Evolutionary conservation across 2,329 filamentous ascomycete species (phyloP), one percentile per base, ranked within the genome.

Genomic region (Sclerotinia spermophila): DNA sequence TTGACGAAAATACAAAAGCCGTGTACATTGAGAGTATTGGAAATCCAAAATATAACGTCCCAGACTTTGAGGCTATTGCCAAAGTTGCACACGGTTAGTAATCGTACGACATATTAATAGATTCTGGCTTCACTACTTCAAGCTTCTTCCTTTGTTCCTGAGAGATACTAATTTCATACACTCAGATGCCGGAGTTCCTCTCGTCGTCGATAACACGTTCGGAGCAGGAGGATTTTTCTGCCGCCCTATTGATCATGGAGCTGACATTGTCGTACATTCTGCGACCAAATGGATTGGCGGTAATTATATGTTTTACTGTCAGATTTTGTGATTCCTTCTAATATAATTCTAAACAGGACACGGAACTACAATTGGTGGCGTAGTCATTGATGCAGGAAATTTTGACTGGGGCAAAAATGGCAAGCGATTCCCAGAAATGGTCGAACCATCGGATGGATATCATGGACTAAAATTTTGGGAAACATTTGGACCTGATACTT

Each of bases 401-500:
- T 97, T 97, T 79, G 91, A 97, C 84, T 97, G 95, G 95, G 92
- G 92, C 76, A 91, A 91, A 82, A 82, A 97, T 80, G 90, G 85
- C 65, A 87, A 87, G 76, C 90, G 94, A n/a, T 98, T 98, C 85
- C 95, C 95, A 2, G 92, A 97, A 81, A 94, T 98, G 84, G 87
- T 92, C 76, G 93, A 98, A 82, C 95, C 92, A 0, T 90, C 91
- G 0, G 90, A 92, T 69, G 94, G 94, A 68, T 97, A 97, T 84
- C 94, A 97, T 82, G 94, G 94, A 48, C 87, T 97, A 75, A 95
- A 93, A 80, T 97, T 98, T 86, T 96, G 89, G 87, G 94, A 97
- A 77, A 94, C 94, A 0, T 97, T 97, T 76, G 94, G 94, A 45
- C 81, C 89, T 70, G 86, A 94, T 76, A 87, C 92, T 42, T 97